Base-by-base conservation (phyloP, 345 rosid genomes). In the Pugionium cornutum region DNA sequence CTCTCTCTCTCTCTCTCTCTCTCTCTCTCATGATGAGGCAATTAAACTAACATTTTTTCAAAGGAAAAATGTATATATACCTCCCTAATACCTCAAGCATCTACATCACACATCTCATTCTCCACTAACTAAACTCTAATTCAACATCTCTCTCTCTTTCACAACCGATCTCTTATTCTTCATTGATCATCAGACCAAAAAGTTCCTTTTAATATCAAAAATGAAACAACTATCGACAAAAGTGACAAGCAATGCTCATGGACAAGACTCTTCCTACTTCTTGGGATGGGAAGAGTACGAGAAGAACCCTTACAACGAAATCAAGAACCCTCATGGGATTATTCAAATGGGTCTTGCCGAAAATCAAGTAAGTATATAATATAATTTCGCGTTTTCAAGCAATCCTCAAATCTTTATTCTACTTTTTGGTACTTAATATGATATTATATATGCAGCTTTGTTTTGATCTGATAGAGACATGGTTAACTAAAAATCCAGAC, bases 381-480 rank as follows among this genome's bases (percentile, higher is more conserved):
- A 18, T 18, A 18, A 39, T 29, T 68, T 50, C 29, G 2, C 32
- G 5, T 29, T 31, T 57, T 67, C 7, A 3, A 56, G 32, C 3
- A 28, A 45, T 66, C 30, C 25, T 2, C 36, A 41, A 50, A 7
- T 40, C 4, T 49, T 31, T 42, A 26, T 37, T 64, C 10, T 18
- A 2, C 1, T 33, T 50, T 48, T 39, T 33, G 28, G 25, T 63
- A 25, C 6, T 33, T 58, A 48, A 48, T 51, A 41, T 39, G 64
- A 45, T 49, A 0, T 30, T 70, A 1, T 35, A 25, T 45, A 45
- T 78, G 60, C 84, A 86, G 85, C 80, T 88, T 35, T 85, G 83
- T 28, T 82, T 83, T 54, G 91, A 85, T 75, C 63, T 83, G 45
- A 80, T 83, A 27, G 95, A 85, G 67, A 77, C 83, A 44, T 88